Evolutionary conservation across 257 asterid genomes (phyloP), one percentile per base, ranked within the genome.

Genomic region (Leonotis leonurus): DNA sequence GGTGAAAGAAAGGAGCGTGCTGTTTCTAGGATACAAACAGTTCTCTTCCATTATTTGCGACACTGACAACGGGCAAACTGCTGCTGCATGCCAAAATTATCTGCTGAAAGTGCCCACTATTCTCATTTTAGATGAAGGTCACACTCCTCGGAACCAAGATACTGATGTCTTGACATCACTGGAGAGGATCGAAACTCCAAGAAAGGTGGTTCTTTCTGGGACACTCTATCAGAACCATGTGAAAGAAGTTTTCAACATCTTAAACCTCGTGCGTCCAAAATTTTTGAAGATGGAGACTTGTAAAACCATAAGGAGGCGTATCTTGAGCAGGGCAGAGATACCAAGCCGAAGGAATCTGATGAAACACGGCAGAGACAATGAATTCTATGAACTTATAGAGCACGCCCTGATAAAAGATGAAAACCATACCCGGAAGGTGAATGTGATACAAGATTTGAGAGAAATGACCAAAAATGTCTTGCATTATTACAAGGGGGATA

Each of bases 171-270:
- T 93, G 78, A 89, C 90, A 13, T 89, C 96, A 48, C 94, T 93
- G 32, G 95, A 89, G 77, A 87, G 88, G 80, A 86, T 93, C 5
- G 86, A 85, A 79, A 89, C 97, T 22, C 62, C 83, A 41, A 76
- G 96, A 62, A 89, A 93, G 70, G 96, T 93, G 46, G 99, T 93
- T 55, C 95, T 93, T 2, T 93, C 99, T 13, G 99, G 99, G 35
- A 93, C 99, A 1, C 81, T 93, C 5, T 93, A 87, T 69, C 97
- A 93, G 69, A 93, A 93, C 83, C 99, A 93, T 9, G 99, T 93
- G 16, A 80, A 77, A 71, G 99, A 93, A 70, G 97, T 93, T 35
- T 93, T 89, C 76, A 89, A 89, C 74, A 87, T 93, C 35, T 66
- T 93, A 63, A 89, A 93, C 66, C 99, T 93, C 30, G 99, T 93